A percentile compares a stretch with the other conserved stretches of the same genome.
Conservation (phyloP, 805 yeast genomes). For the Saccharomycopsis schoenii region DNA sequence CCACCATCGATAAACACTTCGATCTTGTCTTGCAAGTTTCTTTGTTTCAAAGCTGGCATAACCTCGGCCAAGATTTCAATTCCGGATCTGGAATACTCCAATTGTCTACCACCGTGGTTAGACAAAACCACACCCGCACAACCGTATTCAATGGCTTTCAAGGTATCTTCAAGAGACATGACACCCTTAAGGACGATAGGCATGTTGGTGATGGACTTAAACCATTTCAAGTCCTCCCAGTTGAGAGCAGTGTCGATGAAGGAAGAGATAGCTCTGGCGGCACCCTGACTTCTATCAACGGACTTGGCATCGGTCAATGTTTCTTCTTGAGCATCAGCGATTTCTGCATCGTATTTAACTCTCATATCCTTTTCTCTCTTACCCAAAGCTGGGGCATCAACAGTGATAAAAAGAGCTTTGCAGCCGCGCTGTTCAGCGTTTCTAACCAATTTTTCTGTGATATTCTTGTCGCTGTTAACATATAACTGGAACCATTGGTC, state of each 20-base stretch:
- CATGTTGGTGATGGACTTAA: conserved; percentile 45
- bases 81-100: conserved; percentile 75
- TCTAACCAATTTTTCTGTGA: conserved; percentile 49
- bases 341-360: conserved; percentile 46
- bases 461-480: conserved; percentile 66
- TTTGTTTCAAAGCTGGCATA: conserved; percentile 34
- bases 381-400: conserved; percentile 88
- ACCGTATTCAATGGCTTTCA: conserved; percentile 63
- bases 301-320: conserved; percentile 39
- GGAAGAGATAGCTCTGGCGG: conserved; percentile 76
- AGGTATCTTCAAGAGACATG: conserved; percentile 73
- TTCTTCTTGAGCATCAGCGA: conserved; percentile 37
- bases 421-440: conserved; percentile 68
- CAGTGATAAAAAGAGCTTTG: conserved; percentile 79
- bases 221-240: conserved; percentile 56
- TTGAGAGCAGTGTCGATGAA: conserved; percentile 64
- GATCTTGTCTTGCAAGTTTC: conserved; percentile 38
- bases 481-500: conserved; percentile 82
- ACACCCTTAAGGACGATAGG: conserved; percentile 76
- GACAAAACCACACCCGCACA: conserved; percentile 73
- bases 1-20: conserved; percentile 64
- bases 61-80: conserved; percentile 66
- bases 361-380: conserved; percentile 78
- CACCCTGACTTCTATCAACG: conserved; percentile 68
- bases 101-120: conserved; percentile 85